Conservation (phyloP, 1,284 basidiomycete species). For the Mycena sp. region DNA sequence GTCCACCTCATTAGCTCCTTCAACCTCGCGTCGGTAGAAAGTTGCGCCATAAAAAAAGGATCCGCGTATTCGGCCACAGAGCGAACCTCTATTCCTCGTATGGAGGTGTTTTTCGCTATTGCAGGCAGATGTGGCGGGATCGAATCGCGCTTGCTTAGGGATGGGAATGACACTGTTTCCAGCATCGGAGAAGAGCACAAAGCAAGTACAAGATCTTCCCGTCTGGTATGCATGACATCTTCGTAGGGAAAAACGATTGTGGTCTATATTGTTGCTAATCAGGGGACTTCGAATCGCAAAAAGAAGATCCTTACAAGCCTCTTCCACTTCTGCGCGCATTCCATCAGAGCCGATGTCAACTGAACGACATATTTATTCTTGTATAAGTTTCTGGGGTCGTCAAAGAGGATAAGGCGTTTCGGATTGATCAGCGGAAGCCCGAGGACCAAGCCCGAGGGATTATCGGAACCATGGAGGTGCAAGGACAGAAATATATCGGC, state of each 20-base stretch:
- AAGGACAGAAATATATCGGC: neutral
- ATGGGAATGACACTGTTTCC: neutral
- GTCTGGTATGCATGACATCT: too few relatives aligned
- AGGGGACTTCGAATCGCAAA: neutral
- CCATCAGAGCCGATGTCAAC: neutral
- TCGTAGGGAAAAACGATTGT: neutral
- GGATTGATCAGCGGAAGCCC: neutral
- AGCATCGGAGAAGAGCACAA: neutral
- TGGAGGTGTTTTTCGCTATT: too few relatives aligned
- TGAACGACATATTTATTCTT: neutral
- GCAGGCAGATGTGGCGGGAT: too few relatives aligned
- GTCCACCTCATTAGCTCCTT: too few relatives aligned
- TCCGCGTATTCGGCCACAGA: too few relatives aligned
- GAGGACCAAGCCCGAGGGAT: neutral
- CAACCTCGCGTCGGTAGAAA: too few relatives aligned
- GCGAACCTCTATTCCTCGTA: too few relatives aligned
- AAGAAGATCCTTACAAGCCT: neutral
- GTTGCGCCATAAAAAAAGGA: too few relatives aligned
- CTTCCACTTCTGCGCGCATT: neutral
- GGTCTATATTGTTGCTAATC: neutral
- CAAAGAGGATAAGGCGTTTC: neutral
- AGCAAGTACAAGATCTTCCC: neutral
- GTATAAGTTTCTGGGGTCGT: neutral
- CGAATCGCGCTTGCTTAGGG: too few relatives aligned
- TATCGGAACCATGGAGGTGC: neutral